Base-by-base conservation (phyloP, 805 yeast genomes). In the Candida tammaniensis region DNA sequence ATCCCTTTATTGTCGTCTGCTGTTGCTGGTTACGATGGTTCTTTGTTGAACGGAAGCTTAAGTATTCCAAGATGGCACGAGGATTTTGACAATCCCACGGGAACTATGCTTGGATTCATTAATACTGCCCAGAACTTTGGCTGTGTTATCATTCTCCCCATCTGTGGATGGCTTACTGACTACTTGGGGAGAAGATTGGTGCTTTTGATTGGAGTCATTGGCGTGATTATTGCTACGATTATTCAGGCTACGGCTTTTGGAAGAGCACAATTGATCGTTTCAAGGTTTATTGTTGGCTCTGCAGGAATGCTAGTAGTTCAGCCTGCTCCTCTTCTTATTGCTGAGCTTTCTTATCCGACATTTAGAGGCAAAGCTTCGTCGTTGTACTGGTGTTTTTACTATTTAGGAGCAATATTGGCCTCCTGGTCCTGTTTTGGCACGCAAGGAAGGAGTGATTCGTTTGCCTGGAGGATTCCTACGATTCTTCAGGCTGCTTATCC, bases 401-500 rank as follows among this genome's bases (percentile, higher is more conserved):
- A 59, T 72, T 4, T 72, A 55, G 44, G 79, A 74, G 49, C 30
- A 40, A 11, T 34, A 15, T 39, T 65, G 4, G 70, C 75, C 1
- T 53, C 57, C 17, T 39, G 47, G n/a, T 35, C 68, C 7, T 48
- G 55, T 24, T 44, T 48, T 11, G 47, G 45, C 3, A 61, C 43
- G 7, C 52, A 62, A 33, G 41, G 47, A 14, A 40, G 61, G 12
- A 9, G 3, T 13, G 45, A 44, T 24, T 31, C 34, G 3, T 46
- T 21, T 29, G 32, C 43, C 4, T 55, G 89, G 88, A 51, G 76
- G 48, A 53, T 74, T 31, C 78, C 78, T 4, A 55, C 72, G 20
- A 72, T 68, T 4, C 51, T 74, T 29, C 78, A 73, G 42, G 61
- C 72, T 16, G 46, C 72, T 24, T 76, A 74, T 36, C 78, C 79